phyloP scores from a whole-genome alignment of 2,329 filamentous ascomycete genomes.

The Akanthomyces muscarius region DNA sequence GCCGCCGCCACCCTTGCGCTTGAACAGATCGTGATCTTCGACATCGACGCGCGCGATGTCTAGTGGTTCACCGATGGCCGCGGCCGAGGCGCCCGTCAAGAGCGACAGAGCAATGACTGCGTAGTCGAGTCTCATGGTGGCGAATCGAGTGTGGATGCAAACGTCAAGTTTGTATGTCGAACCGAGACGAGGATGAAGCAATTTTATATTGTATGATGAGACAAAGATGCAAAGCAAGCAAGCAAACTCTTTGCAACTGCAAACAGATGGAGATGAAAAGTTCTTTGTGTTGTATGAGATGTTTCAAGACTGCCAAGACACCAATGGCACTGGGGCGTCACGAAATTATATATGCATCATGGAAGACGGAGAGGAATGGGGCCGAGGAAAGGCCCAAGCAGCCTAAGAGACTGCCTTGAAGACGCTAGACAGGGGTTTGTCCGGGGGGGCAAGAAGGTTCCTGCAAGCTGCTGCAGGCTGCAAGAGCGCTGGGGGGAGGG shows the following conservation, averaged over 20 bases:
- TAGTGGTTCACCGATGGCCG: conserved; percentile 7
- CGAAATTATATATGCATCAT: conserved; percentile 12
- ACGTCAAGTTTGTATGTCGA: neutral
- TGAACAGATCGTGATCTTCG: conserved; percentile 48
- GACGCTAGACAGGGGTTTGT: neutral
- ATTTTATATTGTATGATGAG: neutral
- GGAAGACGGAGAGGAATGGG: neutral
- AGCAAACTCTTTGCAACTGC: neutral
- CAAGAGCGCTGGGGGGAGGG: neutral
- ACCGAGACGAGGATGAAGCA: neutral
- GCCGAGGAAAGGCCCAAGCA: neutral
- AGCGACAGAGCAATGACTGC: conserved; percentile 29
- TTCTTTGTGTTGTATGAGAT: neutral
- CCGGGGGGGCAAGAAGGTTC: neutral
- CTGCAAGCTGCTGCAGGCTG: neutral
- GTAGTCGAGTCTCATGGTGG: conserved; percentile 32
- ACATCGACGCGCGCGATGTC: conserved; percentile 22
- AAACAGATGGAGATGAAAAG: neutral
- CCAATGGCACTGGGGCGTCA: neutral
- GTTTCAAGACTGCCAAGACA: conserved; percentile 6
- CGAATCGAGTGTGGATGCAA: neutral
- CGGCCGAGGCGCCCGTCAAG: conserved; percentile 19
- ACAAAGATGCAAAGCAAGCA: neutral
- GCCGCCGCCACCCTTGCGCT: conserved; percentile 58
- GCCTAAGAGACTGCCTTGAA: conserved; percentile 5